Evolutionary conservation across 768 basidiomycete genomes (phyloP).

Genomic region (Leucosporidium scottii): DNA sequence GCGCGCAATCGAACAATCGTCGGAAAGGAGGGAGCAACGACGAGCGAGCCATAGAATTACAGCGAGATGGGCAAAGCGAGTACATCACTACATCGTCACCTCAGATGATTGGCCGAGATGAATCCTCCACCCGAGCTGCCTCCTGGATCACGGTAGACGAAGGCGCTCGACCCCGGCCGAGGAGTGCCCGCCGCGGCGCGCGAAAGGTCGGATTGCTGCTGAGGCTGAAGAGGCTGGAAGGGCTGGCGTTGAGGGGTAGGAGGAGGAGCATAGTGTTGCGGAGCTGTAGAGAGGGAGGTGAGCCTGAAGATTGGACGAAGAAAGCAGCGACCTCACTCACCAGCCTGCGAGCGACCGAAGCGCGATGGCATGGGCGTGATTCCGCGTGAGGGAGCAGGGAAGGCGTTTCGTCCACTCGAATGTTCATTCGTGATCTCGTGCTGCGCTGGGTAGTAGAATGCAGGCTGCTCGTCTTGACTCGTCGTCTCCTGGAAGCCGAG

Average conservation of each 20-base stretch:
- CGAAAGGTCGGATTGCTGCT: no score
- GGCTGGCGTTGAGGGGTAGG: background rate
- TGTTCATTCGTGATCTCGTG: background rate
- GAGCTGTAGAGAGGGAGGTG: background rate
- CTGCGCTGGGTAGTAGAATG: background rate
- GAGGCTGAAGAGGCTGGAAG: background rate
- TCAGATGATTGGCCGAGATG: no score
- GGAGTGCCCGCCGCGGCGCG: no score
- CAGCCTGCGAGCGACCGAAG: background rate
- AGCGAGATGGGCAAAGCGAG: no score
- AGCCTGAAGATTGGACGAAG: background rate
- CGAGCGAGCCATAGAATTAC: no score
- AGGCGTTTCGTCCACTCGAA: background rate
- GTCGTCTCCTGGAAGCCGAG: background rate
- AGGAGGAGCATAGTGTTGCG: background rate
- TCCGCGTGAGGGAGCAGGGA: background rate
- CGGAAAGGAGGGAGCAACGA: no score
- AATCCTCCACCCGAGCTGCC: no score
- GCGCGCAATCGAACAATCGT: no score
- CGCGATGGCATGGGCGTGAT: background rate
- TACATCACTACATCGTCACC: no score
- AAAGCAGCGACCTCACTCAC: background rate
- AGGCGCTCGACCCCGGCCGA: no score
- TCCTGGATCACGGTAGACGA: no score
- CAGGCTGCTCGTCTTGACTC: background rate